Conservation (phyloP, 345 rosid species). For the Salix arbutifolia region DNA sequence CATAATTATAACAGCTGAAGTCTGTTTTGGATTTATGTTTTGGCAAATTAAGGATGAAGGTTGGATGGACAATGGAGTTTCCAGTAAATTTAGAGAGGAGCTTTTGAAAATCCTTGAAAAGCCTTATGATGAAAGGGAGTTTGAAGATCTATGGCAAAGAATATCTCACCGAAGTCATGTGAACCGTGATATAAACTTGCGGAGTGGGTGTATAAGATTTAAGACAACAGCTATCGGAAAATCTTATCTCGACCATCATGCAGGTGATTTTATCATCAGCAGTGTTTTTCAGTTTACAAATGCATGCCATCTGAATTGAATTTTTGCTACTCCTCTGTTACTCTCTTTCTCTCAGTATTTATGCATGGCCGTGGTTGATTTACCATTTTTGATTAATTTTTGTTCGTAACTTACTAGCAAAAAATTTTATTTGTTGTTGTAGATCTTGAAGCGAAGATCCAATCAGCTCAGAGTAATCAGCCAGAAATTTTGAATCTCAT, state of each 20-base stretch:
- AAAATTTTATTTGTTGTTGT: slow-evolving; percentile 14
- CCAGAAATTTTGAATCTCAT: slow-evolving; percentile 45
- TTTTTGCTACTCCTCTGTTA: background rate
- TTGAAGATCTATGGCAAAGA: slow-evolving; percentile 18
- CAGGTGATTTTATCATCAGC: slow-evolving; percentile 33
- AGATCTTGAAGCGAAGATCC: slow-evolving; percentile 40
- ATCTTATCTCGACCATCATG: slow-evolving; percentile 50
- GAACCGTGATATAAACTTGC: slow-evolving; percentile 20
- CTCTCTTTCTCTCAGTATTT: background rate
- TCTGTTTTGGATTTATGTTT: slow-evolving; percentile 13
- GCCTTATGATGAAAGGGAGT: slow-evolving; percentile 48
- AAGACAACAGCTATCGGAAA: slow-evolving; percentile 1
- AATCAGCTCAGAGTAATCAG: slow-evolving; percentile 12
- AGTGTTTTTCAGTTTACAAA: background rate
- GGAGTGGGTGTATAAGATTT: slow-evolving; percentile 27
- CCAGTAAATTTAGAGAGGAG: slow-evolving; percentile 40
- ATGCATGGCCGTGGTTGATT: background rate
- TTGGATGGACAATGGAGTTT: slow-evolving; percentile 11
- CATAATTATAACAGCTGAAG: slow-evolving; percentile 16
- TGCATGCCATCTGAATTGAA: background rate
- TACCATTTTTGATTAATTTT: background rate
- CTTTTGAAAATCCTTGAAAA: slow-evolving; percentile 40
- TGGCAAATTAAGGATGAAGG: slow-evolving; percentile 26
- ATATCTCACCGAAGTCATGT: slow-evolving; percentile 23
- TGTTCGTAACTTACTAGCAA: background rate